Base-by-base conservation (phyloP, 345 rosid genomes). In the Cochlearia excelsa region DNA sequence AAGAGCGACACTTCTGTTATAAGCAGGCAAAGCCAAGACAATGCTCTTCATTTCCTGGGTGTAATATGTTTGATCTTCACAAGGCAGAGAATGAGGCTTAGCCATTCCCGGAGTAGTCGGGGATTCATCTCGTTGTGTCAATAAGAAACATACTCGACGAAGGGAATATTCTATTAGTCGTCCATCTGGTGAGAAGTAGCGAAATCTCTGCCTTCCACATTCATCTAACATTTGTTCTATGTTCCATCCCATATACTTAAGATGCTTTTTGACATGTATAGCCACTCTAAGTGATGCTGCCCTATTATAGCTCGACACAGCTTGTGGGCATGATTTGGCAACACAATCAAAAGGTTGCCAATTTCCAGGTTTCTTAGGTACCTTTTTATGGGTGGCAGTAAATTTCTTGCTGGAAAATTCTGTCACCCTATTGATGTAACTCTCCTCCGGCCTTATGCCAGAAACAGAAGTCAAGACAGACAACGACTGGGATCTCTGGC, bases 141-240 rank as follows among this genome's bases (percentile, higher is more conserved):
- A 46, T 61, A 43, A 63, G 30, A 38, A 54, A 72, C 90, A 87
- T 40, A 72, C 80, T 63, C 63, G 64, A 38, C 54, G 59, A 74
- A 90, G 84, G 69, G 97, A 90, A 30, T 61, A 38, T 70, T 78
- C 83, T 5, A 23, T 28, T 4, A 59, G 73, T 59, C 71, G 72
- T 11, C 85, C 80, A 41, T 65, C 55, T 62, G 97, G 97, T 52
- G 95, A 79, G 49, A 54, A 33, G 62, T 85, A 90, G 52, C 88
- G 90, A 7, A 72, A 31, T 58, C 81, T 82, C 3, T 0, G 16
- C 2, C 1, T 11, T 16, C 66, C 40, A 31, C 3, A 39, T 35
- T 61, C 66, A 7, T 59, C 78, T 46, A 34, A 55, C 54, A 3
- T 49, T 43, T 45, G 70, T 51, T 84, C 82, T 56, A 80, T 72